These are phyloP conservation scores for Aspergillus felis DNA, from an alignment of 2,329 filamentous ascomycete species.

Conservation along the genomic window DNA sequence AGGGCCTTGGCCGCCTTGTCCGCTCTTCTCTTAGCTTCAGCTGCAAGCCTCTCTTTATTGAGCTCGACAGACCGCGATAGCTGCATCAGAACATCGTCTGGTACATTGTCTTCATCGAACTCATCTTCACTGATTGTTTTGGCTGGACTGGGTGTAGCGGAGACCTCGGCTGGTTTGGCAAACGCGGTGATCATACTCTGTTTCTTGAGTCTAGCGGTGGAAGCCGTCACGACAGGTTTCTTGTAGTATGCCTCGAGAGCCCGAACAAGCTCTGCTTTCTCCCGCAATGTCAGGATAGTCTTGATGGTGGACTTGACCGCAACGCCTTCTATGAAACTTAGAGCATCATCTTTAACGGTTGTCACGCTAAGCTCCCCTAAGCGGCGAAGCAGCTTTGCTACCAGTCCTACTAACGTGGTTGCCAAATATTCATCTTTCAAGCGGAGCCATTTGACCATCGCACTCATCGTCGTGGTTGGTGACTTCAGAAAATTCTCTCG, in stretches of 20 bases:
- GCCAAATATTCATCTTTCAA: slow-evolving; percentile 85
- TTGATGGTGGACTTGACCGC: slow-evolving; percentile 56
- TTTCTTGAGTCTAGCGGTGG: slow-evolving; percentile 41
- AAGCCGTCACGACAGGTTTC: slow-evolving; percentile 41
- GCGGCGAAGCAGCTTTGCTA: slow-evolving; percentile 77
- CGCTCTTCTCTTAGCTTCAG: slow-evolving; percentile 26
- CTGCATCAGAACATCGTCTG: slow-evolving; percentile 39
- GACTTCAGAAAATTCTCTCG: slow-evolving; percentile 59
- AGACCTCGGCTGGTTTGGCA: slow-evolving; percentile 32
- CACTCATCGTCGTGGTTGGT: slow-evolving; percentile 61
- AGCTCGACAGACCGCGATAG: slow-evolving; percentile 41
- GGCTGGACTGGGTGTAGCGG: slow-evolving; percentile 31
- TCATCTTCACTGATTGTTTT: slow-evolving; percentile 35
- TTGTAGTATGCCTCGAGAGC: slow-evolving; percentile 54
- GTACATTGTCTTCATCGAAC: slow-evolving; percentile 37
- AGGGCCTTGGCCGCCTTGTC: slow-evolving; percentile 22
- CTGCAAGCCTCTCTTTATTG: slow-evolving; percentile 36
- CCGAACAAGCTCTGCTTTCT: slow-evolving; percentile 75
- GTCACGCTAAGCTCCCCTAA: slow-evolving; percentile 72
- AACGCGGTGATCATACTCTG: slow-evolving; percentile 41
- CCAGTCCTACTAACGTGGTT: slow-evolving; percentile 72
- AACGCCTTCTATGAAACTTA: slow-evolving; percentile 55
- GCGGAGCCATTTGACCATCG: slow-evolving; percentile 81
- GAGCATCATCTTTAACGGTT: slow-evolving; percentile 62
- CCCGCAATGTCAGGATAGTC: slow-evolving; percentile 75